These are phyloP conservation scores for Sisymbrium irio DNA, from an alignment of 345 rosid species.

Conservation along the genomic window DNA sequence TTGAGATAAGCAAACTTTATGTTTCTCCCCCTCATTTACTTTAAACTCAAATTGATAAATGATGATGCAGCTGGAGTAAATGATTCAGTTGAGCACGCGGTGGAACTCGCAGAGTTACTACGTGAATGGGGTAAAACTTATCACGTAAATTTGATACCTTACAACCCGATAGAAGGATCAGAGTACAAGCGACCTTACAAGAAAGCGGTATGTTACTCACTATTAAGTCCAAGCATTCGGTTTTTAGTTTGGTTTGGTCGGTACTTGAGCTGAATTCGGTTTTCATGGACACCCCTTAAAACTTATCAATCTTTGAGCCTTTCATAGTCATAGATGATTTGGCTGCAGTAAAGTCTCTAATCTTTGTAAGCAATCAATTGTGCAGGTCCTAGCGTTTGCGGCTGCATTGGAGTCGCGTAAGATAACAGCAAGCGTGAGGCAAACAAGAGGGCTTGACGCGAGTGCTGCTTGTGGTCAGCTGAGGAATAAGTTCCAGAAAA, in stretches of 20 bases:
- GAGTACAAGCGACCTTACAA: slow-evolving; percentile 77
- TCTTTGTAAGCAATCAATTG: slow-evolving; percentile 4
- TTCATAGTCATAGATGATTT: background rate
- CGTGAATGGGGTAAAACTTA: slow-evolving; percentile 73
- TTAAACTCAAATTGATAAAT: slow-evolving; percentile 14
- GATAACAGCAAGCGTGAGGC: slow-evolving; percentile 72
- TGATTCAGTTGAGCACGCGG: slow-evolving; percentile 72
- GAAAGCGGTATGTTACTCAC: slow-evolving; percentile 55
- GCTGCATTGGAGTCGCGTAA: slow-evolving; percentile 69
- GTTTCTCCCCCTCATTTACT: background rate
- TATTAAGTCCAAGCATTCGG: background rate
- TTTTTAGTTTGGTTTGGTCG: background rate
- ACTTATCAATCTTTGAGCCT: background rate
- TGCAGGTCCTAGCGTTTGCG: slow-evolving; percentile 69
- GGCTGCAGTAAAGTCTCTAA: background rate
- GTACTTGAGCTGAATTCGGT: background rate
- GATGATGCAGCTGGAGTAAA: slow-evolving; percentile 80
- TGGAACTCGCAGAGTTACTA: slow-evolving; percentile 80
- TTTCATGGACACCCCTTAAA: background rate
- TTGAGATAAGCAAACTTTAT: background rate
- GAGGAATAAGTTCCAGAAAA: slow-evolving; percentile 89
- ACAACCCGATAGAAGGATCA: slow-evolving; percentile 86
- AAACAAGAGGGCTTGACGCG: slow-evolving; percentile 91
- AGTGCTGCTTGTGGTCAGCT: slow-evolving; percentile 99
- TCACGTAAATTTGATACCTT: slow-evolving; percentile 93